phyloP scores from a whole-genome alignment of 202 grass and related monocot genomes.

The Cymbopogon flexuosus region DNA sequence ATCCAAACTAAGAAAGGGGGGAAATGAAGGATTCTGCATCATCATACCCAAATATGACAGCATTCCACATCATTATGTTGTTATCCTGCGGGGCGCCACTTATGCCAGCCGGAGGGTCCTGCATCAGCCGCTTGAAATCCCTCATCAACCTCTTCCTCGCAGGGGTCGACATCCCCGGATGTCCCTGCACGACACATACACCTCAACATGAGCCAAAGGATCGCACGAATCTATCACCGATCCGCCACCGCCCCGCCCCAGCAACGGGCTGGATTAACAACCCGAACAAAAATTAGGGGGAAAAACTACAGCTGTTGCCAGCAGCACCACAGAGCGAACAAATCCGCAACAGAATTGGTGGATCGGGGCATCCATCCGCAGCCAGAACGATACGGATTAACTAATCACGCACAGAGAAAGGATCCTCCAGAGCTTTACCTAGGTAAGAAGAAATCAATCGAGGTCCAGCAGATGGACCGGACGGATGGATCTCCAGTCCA shows the following conservation, averaged over 20 bases:
- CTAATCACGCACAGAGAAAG: not conserved
- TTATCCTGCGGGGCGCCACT: slow-evolving; percentile 82
- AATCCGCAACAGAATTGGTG: not conserved
- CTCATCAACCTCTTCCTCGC: slow-evolving; percentile 87
- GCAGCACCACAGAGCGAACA: not conserved
- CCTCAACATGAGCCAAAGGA: not conserved
- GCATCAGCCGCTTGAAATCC: slow-evolving; percentile 86
- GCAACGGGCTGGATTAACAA: not conserved
- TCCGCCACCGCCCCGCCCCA: not conserved
- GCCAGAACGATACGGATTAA: not conserved
- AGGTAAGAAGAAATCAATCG: not conserved
- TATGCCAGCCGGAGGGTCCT: slow-evolving; percentile 82
- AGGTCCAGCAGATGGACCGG: slow-evolving; percentile 1
- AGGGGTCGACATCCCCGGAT: slow-evolving; percentile 62
- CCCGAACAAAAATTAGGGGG: not conserved
- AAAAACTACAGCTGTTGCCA: not conserved
- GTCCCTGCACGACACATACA: not conserved
- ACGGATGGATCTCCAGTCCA: not conserved
- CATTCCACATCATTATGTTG: slow-evolving; percentile 84
- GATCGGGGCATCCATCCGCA: not conserved
- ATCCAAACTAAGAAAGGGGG: not conserved
- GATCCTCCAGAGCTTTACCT: not conserved
- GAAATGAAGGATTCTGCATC: not conserved
- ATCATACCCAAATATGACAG: slow-evolving; percentile 76
- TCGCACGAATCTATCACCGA: slow-evolving; percentile 5